Percentiles rank a stretch among this genome's conserved stretches.
phyloP scores from a whole-genome alignment of 371 early-diverging fungal species.

The Mortierella sp. region DNA sequence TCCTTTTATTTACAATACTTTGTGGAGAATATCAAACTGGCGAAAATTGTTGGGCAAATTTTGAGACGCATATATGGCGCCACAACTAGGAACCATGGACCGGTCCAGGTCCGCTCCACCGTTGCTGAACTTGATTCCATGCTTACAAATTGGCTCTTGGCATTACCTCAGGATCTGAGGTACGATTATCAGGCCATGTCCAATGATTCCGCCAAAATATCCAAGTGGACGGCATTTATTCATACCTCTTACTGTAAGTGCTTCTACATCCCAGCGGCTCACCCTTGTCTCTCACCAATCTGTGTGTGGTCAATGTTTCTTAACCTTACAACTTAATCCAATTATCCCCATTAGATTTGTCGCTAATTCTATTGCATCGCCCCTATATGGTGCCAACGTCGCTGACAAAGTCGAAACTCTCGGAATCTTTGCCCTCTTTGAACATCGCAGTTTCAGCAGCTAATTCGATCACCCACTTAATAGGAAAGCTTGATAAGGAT shows the following conservation, averaged over 20 bases:
- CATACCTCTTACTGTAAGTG: conserved; percentile 48
- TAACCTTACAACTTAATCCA: background rate
- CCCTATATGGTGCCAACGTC: conserved; percentile 65
- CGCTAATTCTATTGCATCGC: conserved; percentile 68
- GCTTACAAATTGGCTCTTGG: conserved; percentile 51
- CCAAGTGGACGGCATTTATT: conserved; percentile 38
- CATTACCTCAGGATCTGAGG: conserved; percentile 30
- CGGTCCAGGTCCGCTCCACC: conserved; percentile 34
- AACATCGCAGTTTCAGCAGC: conserved; percentile 54
- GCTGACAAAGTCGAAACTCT: conserved; percentile 44
- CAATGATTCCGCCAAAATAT: conserved; percentile 3
- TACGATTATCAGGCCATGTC: conserved; percentile 30
- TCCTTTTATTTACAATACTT: conserved; percentile 37
- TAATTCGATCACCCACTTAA: conserved; percentile 45
- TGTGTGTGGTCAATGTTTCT: background rate
- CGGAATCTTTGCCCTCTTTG: conserved; percentile 51
- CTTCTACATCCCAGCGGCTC: background rate
- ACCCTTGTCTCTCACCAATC: background rate
- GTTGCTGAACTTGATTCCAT: conserved; percentile 50
- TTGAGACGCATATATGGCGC: conserved; percentile 44
- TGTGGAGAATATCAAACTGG: conserved; percentile 46
- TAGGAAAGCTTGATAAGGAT: conserved; percentile 10
- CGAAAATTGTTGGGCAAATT: conserved; percentile 42
- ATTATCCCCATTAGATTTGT: conserved; percentile 43
- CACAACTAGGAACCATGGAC: conserved; percentile 34